Conservation (phyloP, 140 eudicot genomes). For the Anethum foeniculum region DNA sequence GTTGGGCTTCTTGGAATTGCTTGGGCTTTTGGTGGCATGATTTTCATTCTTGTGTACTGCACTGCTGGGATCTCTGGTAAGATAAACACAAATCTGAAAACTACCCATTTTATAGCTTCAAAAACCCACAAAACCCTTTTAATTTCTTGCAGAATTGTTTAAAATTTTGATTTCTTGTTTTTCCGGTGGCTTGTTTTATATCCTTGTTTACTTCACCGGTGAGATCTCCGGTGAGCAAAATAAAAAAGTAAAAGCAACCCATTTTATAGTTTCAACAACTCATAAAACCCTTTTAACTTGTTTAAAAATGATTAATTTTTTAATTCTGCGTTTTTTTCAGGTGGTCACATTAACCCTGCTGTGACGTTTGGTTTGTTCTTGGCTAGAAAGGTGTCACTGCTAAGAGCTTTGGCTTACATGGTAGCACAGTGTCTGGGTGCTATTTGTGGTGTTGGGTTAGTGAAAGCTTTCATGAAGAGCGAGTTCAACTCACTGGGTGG, state of each 20-base stretch:
- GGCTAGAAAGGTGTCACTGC: slow-evolving; percentile 68
- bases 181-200: slow-evolving; percentile 45
- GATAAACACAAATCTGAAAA: neutral
- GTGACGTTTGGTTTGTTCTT: slow-evolving; percentile 81
- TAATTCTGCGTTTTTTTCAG: slow-evolving; percentile 19
- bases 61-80: slow-evolving; percentile 61
- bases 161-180: slow-evolving; percentile 31
- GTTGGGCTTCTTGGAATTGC: slow-evolving; percentile 75
- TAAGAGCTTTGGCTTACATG: slow-evolving; percentile 69
- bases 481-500: slow-evolving; percentile 69
- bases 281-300: neutral
- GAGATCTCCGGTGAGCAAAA: slow-evolving; percentile 36
- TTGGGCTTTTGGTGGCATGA: slow-evolving; percentile 68
- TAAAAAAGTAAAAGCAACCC: neutral
- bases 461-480: slow-evolving; percentile 64
- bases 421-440: slow-evolving; percentile 82
- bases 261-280: neutral
- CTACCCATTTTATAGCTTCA: neutral
- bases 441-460: slow-evolving; percentile 76
- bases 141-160: neutral
- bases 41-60: slow-evolving; percentile 58
- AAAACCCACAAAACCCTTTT: neutral
- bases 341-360: slow-evolving; percentile 92
- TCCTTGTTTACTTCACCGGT: slow-evolving; percentile 53
- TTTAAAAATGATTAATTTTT: neutral